phyloP scores from a whole-genome alignment of 768 basidiomycete species.

The Cystofilobasidium ferigula region DNA sequence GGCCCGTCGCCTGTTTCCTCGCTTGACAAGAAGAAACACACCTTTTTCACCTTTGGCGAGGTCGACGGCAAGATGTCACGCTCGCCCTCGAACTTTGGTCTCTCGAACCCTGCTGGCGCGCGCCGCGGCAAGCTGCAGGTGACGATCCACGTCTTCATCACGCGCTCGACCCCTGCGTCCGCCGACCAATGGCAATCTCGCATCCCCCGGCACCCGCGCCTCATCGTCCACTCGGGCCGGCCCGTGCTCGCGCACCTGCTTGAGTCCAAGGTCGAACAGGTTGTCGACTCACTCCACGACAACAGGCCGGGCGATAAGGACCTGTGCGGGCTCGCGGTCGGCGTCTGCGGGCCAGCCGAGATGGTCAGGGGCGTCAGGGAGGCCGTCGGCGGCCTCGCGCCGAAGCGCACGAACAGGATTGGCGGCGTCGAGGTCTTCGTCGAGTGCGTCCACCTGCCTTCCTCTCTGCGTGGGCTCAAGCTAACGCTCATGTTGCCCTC shows the following conservation, averaged over 20 bases:
- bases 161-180: neutral
- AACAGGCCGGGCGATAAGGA: neutral
- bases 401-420: neutral
- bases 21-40: neutral
- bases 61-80: neutral
- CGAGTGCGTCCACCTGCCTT: conserved; percentile 1
- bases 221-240: neutral
- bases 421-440: conserved; percentile 19
- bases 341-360: conserved; percentile 14
- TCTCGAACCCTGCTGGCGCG: no score
- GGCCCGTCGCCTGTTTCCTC: neutral
- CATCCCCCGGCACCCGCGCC: neutral
- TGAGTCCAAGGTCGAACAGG: neutral
- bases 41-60: neutral
- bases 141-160: conserved; percentile 11
- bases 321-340: conserved; percentile 5
- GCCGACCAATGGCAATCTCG: neutral
- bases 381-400: conserved; percentile 8
- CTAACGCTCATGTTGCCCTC: no score
- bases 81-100: neutral
- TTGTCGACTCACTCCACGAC: neutral
- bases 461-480: no score
- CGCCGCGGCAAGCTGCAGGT: neutral
- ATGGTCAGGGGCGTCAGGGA: conserved; percentile 7
- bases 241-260: neutral